Evolutionary conservation across 768 basidiomycete genomes (phyloP).

Genomic region (Suillus bovinus): DNA sequence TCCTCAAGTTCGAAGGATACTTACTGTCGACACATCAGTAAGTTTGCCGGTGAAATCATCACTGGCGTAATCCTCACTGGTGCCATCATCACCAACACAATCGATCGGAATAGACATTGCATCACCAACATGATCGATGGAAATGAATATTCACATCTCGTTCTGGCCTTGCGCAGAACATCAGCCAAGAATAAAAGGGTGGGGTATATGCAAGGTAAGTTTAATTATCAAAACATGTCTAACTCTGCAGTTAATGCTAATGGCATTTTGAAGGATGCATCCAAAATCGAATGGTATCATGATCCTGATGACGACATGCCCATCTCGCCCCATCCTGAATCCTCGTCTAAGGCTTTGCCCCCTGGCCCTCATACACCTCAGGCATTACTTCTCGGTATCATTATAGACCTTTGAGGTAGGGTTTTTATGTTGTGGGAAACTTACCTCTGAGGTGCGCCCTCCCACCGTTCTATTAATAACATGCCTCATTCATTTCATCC

Average conservation of each 20-base stretch:
- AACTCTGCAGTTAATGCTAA: conserved; percentile 1
- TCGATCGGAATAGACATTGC: not conserved
- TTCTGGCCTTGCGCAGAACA: not conserved
- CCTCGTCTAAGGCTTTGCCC: not conserved
- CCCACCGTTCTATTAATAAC: conserved; percentile 3
- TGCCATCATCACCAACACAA: not conserved
- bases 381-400: conserved; percentile 8
- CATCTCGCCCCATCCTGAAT: not conserved
- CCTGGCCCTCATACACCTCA: conserved; percentile 5
- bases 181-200: not conserved
- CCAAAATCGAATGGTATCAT: not conserved
- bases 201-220: not conserved
- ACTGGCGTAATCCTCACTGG: not conserved
- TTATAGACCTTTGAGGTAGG: conserved; percentile 4
- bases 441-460: conserved; percentile 4
- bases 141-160: not conserved
- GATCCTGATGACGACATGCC: not conserved
- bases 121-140: not conserved
- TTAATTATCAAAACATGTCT: not conserved
- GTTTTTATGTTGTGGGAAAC: conserved; percentile 7
- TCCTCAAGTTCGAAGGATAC: not conserved
- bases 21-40: not conserved
- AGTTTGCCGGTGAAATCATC: not conserved
- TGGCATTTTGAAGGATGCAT: conserved; percentile 1
- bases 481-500: not conserved